phyloP scores from a whole-genome alignment of 176 grass and related monocot genomes.

The Aegilops speltoides region DNA sequence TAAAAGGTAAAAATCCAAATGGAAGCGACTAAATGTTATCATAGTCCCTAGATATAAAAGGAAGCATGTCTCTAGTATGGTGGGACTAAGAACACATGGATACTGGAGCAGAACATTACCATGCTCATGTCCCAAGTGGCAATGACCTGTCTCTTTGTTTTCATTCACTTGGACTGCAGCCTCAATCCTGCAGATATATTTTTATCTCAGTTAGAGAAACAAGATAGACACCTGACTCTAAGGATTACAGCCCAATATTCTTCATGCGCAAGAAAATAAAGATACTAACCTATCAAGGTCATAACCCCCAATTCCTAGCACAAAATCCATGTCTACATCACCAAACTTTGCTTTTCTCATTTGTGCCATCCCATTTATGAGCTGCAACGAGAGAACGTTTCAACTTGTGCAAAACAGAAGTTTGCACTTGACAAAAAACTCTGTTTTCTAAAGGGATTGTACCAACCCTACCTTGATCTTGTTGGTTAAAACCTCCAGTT shows the following conservation, averaged over 20 bases:
- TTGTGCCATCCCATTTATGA: constrained; percentile 71
- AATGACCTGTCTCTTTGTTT: constrained; percentile 35
- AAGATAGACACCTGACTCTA: background rate
- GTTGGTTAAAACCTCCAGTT: constrained; percentile 52
- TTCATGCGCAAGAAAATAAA: background rate
- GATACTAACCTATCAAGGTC: constrained; percentile 54
- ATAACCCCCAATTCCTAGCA: constrained; percentile 69
- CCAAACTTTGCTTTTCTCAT: constrained; percentile 50
- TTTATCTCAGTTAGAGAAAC: constrained; percentile 3
- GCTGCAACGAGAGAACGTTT: constrained; percentile 27
- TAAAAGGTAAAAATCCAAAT: background rate
- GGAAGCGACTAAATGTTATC: background rate
- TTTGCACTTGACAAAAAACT: background rate
- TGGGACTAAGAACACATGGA: background rate
- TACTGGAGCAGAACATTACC: constrained; percentile 28
- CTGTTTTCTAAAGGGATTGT: background rate
- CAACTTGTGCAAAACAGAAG: background rate
- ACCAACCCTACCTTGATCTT: constrained; percentile 62
- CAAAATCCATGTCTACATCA: constrained; percentile 75
- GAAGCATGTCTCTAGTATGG: background rate
- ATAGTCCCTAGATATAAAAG: background rate
- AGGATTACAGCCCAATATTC: background rate
- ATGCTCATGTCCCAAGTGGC: constrained; percentile 42
- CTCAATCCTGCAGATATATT: constrained; percentile 49
- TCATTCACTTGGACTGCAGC: constrained; percentile 46